Percentiles rank a stretch among this genome's conserved stretches.
phyloP scores from a whole-genome alignment of 129 eudicot genomes.

The Tanacetum coccineum region DNA sequence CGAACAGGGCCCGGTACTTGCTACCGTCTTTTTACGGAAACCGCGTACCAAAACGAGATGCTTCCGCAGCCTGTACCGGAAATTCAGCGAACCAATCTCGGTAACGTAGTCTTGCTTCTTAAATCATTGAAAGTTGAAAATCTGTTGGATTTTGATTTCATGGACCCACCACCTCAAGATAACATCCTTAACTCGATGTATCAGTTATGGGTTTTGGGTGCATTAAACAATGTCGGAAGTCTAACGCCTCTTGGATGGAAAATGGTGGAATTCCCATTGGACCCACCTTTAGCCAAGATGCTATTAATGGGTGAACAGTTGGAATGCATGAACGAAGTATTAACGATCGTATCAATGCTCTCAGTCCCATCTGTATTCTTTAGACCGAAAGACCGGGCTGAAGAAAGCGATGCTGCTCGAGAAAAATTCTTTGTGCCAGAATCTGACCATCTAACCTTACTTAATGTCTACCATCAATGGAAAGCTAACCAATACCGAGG shows the following conservation, averaged over 20 bases:
- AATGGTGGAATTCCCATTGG: conserved; percentile 59
- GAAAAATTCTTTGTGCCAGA: conserved; percentile 58
- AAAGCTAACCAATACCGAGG: conserved; percentile 35
- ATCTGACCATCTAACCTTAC: conserved; percentile 49
- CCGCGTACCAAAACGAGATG: conserved; percentile 61
- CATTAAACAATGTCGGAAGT: conserved; percentile 43
- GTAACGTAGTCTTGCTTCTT: conserved; percentile 58
- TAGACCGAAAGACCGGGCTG: conserved; percentile 57
- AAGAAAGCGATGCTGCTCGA: conserved; percentile 56
- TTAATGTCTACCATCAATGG: conserved; percentile 57
- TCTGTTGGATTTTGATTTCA: conserved; percentile 60
- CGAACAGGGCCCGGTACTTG: too few species aligned
- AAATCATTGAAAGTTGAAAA: conserved; percentile 61
- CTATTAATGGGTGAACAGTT: conserved; percentile 47
- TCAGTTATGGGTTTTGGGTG: conserved; percentile 71
- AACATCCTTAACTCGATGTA: conserved; percentile 68
- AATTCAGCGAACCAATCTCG: conserved; percentile 64
- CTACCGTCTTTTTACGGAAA: conserved; percentile 65
- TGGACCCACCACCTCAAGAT: too few species aligned
- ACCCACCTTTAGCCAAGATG: conserved; percentile 54
- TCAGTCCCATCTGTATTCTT: too few species aligned
- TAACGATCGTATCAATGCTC: conserved; percentile 58
- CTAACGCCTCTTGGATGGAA: conserved; percentile 52
- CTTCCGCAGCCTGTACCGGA: conserved; percentile 68
- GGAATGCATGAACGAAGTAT: conserved; percentile 41